Conservation (phyloP, 148 eudicot species). For the Rhododendron vialii region DNA sequence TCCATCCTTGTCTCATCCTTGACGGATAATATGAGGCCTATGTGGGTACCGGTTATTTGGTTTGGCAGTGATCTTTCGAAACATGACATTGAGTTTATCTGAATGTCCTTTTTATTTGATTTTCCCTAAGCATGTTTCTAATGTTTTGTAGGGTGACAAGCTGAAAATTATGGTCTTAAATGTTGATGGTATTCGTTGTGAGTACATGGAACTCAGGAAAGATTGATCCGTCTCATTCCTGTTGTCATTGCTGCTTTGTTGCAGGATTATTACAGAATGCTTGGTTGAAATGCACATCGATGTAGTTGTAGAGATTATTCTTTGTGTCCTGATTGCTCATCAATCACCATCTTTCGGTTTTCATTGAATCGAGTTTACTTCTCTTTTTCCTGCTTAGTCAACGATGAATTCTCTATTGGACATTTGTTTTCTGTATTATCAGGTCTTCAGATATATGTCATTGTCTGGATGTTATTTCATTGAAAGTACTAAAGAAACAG, state of each 20-base stretch:
- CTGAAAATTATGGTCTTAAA: constrained; percentile 73
- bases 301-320: neutral
- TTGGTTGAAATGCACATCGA: neutral
- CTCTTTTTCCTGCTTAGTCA: neutral
- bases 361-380: neutral
- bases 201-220: constrained; percentile 76
- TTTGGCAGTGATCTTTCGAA: neutral
- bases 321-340: neutral
- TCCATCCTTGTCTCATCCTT: too few relatives aligned
- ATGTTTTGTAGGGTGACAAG: constrained; percentile 75
- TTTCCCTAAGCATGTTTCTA: neutral
- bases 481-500: neutral
- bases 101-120: neutral
- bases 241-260: neutral
- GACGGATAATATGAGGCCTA: neutral
- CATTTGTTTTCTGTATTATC: neutral
- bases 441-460: neutral
- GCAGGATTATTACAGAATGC: neutral
- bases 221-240: constrained; percentile 30
- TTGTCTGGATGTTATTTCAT: neutral
- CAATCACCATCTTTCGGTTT: neutral
- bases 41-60: neutral
- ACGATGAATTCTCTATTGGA: neutral
- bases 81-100: neutral
- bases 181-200: constrained; percentile 56